A percentile compares a stretch with the other conserved stretches of the same genome.
Conservation (phyloP, 495 filamentous ascomycete species). For the Aspergillus diversus region DNA sequence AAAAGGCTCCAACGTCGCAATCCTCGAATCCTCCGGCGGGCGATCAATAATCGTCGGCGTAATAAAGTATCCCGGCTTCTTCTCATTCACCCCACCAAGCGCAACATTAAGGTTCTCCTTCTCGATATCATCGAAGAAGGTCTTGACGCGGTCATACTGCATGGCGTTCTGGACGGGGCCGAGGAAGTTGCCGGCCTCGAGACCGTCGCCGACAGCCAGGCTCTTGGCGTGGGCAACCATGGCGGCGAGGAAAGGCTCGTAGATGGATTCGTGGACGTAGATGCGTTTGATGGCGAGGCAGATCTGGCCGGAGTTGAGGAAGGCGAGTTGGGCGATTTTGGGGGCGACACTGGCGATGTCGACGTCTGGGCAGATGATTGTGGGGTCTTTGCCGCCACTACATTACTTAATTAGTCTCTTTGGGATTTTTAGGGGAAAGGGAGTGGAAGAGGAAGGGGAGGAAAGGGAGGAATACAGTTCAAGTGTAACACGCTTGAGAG, state of each 20-base stretch:
- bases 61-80: constrained; percentile 13
- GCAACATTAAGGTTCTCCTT: not conserved
- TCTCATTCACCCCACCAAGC: not conserved
- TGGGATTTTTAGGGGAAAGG: constrained; percentile 36
- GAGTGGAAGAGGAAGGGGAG: constrained; percentile 45
- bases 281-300: constrained; percentile 18
- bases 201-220: constrained; percentile 1
- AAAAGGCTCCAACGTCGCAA: constrained; percentile 12
- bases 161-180: constrained; percentile 21
- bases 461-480: constrained; percentile 46
- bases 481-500: constrained; percentile 52
- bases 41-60: constrained; percentile 13
- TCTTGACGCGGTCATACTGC: constrained; percentile 15
- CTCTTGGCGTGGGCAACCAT: not conserved
- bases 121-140: constrained; percentile 12
- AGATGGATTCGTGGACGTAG: constrained; percentile 18
- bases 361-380: not conserved
- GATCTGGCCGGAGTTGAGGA: constrained; percentile 20
- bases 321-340: not conserved
- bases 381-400: constrained; percentile 7
- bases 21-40: constrained; percentile 3
- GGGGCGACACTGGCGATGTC: not conserved
- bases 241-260: constrained; percentile 12
- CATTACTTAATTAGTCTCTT: constrained; percentile 14
- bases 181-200: constrained; percentile 6